Evolutionary conservation across 2,329 filamentous ascomycete species (phyloP), one percentile per base, ranked within the genome.

Genomic region (Diplodia sapinea): DNA sequence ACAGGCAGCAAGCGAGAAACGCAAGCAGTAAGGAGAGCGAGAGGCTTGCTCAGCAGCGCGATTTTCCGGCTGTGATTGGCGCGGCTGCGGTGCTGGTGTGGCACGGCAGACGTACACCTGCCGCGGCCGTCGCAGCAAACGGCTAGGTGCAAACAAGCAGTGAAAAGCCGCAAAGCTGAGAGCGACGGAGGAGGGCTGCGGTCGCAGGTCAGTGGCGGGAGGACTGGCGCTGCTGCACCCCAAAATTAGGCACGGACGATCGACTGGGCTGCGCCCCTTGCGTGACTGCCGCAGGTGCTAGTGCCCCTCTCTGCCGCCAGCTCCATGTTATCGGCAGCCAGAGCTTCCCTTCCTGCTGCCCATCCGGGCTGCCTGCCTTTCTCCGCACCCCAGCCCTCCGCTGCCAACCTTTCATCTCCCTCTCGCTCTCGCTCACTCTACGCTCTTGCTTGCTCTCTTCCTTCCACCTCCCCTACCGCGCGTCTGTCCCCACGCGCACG

Each of bases 161-260:
- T 8, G 7, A 8, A 29, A 8, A 55, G 13, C 2, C 26, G 29
- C 13, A 6, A 17, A 15, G 23, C n/a, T 6, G 51, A 15, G 51
- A 33, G 31, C 31, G 31, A 9, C 31, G 31, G 31, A 33, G 31
- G 31, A 33, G 31, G 0, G 31, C 31, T 9, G 31, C 31, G 31
- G 31, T 9, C 31, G 31, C 31, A 33, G 31, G 6, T 7, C 31
- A 33, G 31, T 33, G 31, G 17, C 17, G 36, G 4, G 31, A 13
- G 15, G 26, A 26, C 6, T 8, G 8, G 54, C 36, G 31, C 31
- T 20, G 33, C 26, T 29, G 54, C 36, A 20, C 31, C 43, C 59
- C 59, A 63, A 63, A 51, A 51, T 63, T 63, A 63, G 59, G 59
- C 40, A 62, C 40, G 57, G 57, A 33, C 40, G 59, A 63, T 63